Conservation (phyloP, 768 basidiomycete species). For the Mycena belliarum region DNA sequence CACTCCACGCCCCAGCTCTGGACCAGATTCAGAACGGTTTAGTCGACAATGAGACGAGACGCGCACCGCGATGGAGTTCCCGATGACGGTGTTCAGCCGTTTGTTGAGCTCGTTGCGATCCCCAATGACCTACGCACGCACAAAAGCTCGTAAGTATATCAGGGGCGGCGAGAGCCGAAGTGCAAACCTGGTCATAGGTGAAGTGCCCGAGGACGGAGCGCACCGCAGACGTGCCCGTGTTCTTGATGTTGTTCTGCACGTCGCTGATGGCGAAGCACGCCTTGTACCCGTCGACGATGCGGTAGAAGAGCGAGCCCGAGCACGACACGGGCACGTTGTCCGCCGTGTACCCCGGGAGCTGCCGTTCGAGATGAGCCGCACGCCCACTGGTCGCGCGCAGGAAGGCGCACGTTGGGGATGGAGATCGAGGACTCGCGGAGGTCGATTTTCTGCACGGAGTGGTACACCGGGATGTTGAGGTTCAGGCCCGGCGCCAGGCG, state of each 20-base stretch:
- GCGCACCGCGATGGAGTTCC: slow-evolving; percentile 45
- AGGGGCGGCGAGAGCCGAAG: too few species aligned
- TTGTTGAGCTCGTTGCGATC: slow-evolving; percentile 57
- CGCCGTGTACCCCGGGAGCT: slow-evolving; percentile 37
- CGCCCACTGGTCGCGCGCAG: not conserved
- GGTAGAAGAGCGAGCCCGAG: slow-evolving; percentile 57
- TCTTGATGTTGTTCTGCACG: slow-evolving; percentile 49
- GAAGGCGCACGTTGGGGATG: slow-evolving; percentile 40
- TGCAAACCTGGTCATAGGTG: slow-evolving; percentile 44
- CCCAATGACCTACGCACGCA: slow-evolving; percentile 39
- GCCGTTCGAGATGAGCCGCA: too few species aligned
- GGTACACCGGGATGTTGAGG: slow-evolving; percentile 45
- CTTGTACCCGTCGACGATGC: slow-evolving; percentile 52
- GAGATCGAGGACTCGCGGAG: slow-evolving; percentile 48
- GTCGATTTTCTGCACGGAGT: slow-evolving; percentile 46
- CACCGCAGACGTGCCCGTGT: slow-evolving; percentile 56
- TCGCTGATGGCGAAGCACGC: slow-evolving; percentile 54
- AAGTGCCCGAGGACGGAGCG: slow-evolving; percentile 56
- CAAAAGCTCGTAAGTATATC: too few species aligned
- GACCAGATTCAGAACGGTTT: not conserved
- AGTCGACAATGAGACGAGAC: not conserved
- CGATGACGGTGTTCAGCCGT: slow-evolving; percentile 49
- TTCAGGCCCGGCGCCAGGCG: slow-evolving; percentile 48
- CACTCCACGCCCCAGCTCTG: slow-evolving; percentile 61
- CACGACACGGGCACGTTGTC: slow-evolving; percentile 47